Evolutionary conservation across 257 asterid species (phyloP), one percentile per base, ranked within the genome.

Genomic region (Scutellaria barbata): DNA sequence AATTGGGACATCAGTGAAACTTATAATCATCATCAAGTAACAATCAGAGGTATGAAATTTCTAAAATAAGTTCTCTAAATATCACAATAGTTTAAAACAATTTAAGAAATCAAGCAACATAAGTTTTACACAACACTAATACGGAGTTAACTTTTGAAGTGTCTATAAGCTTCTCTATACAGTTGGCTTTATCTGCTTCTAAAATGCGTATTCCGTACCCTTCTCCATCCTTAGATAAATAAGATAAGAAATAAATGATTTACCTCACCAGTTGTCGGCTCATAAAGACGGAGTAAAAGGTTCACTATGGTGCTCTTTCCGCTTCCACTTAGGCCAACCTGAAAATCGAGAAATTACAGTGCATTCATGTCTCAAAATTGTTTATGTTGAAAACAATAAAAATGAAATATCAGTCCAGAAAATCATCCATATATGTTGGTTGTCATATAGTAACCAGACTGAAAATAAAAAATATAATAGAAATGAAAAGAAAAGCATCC

Each of bases 311-410:
- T 85, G 87, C 99, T 94, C 88, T 94, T 94, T 73, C 99, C 99
- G 81, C 99, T 91, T 71, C 99, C 99, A 66, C 98, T 94, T 63
- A 92, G 92, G 75, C 99, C 99, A 45, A 89, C 96, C 99, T 94
- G 81, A 53, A 74, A 57, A 61, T 43, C 14, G 63, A 12, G 39
- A 64, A 76, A 40, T 40, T 70, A 46, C 25, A 63, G 51, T 53
- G 13, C 37, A 71, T 48, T 68, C 60, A 63, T 46, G 54, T 75
- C 69, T 61, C 52, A 12, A 57, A 22, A 18, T 16, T 25, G 46
- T 10, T 33, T 5, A 58, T 46, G 41, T 4, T 63, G 47, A 58
- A 37, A 66, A 10, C 14, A 50, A 22, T 22, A 22, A 9, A 72
- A 52, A 64, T 41, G 17, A 58, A 13, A 55, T 66, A 18, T 35